Percentiles rank a stretch among this genome's conserved stretches.
phyloP scores from a whole-genome alignment of 345 rosid genomes.

The Eucalyptus lansdowneana region DNA sequence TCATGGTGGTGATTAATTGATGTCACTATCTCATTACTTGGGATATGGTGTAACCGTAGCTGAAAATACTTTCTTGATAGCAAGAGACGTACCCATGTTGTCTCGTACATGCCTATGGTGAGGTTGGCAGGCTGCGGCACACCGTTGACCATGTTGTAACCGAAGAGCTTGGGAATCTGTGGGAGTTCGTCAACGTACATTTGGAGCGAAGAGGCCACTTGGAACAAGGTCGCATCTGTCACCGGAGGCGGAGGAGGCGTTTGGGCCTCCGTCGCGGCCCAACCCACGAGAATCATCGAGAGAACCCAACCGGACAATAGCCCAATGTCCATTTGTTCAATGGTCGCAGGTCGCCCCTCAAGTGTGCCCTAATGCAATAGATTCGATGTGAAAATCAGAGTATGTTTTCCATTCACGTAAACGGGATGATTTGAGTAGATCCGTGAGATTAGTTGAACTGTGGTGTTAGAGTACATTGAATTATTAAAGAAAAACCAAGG shows the following conservation, averaged over 20 bases:
- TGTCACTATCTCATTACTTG: neutral
- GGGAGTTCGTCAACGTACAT: conserved; percentile 71
- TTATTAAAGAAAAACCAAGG: neutral
- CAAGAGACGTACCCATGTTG: conserved; percentile 33
- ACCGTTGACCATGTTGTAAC: conserved; percentile 17
- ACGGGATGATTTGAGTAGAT: neutral
- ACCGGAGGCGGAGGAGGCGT: neutral
- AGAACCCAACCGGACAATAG: neutral
- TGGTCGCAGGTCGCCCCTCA: neutral
- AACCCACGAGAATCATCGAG: neutral
- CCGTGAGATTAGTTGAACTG: neutral
- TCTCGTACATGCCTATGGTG: conserved; percentile 59
- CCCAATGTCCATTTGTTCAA: neutral
- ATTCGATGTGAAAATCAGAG: neutral
- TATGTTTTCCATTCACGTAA: neutral
- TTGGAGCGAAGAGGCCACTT: conserved; percentile 5
- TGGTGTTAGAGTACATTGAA: neutral
- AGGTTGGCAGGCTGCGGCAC: conserved; percentile 22
- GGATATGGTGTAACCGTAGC: neutral
- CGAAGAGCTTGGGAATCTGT: conserved; percentile 38
- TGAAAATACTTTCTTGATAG: neutral
- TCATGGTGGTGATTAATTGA: neutral
- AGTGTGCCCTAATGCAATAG: neutral
- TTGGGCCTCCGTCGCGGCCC: neutral
- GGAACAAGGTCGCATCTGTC: neutral